phyloP scores from a whole-genome alignment of 805 yeast genomes.

The Hanseniaspora meyeri region DNA sequence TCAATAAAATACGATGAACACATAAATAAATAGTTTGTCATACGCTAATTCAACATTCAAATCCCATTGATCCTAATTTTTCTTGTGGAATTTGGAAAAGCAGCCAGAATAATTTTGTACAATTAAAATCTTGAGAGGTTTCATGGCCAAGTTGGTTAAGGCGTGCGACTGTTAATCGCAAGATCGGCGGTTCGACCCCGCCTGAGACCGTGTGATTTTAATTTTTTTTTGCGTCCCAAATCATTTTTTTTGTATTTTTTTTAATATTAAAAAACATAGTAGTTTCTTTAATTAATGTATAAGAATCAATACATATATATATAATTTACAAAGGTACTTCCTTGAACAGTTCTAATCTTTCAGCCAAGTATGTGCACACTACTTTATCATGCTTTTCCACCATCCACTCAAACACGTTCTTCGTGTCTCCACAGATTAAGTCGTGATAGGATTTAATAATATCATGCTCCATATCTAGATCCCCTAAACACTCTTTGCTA shows the following conservation, averaged over 20 bases:
- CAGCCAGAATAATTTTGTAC: background rate
- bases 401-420: slow-evolving; percentile 8
- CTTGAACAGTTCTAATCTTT: slow-evolving; percentile 1
- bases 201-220: slow-evolving; percentile 36
- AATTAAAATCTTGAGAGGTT: slow-evolving; percentile 24
- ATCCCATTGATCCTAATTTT: too few species aligned
- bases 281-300: background rate
- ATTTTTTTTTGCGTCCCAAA: slow-evolving; percentile 14
- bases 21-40: too few species aligned
- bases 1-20: too few species aligned
- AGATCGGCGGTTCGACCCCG: slow-evolving; percentile 53
- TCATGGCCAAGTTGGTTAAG: slow-evolving; percentile 50
- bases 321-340: background rate
- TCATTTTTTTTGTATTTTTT: background rate
- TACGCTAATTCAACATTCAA: too few species aligned
- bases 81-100: too few species aligned
- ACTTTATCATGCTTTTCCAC: background rate
- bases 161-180: slow-evolving; percentile 56
- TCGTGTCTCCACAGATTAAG: slow-evolving; percentile 2
- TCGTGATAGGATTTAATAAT: slow-evolving; percentile 2
- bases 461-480: slow-evolving; percentile 9
- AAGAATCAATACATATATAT: background rate
- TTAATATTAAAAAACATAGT: background rate
- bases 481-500: slow-evolving; percentile 14
- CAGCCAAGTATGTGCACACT: background rate